Conservation (phyloP, 345 rosid genomes). For the Eutrema heterophyllum region DNA sequence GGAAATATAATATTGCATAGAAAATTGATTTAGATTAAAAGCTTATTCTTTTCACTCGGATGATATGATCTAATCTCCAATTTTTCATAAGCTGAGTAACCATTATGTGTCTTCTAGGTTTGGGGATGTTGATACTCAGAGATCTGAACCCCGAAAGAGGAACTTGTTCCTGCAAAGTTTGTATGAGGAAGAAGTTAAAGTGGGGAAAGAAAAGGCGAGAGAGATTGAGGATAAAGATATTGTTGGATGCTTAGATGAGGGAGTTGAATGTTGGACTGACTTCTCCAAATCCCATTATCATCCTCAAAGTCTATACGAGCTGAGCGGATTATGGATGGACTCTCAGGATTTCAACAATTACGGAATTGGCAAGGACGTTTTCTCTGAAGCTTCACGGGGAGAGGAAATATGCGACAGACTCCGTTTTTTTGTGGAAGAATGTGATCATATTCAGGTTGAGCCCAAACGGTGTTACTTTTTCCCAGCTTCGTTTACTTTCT, state of each 20-base stretch:
- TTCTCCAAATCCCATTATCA: constrained; percentile 87
- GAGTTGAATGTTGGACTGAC: constrained; percentile 85
- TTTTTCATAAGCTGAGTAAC: background rate
- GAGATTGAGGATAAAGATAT: constrained; percentile 66
- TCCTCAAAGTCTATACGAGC: constrained; percentile 66
- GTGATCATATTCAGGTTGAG: constrained; percentile 88
- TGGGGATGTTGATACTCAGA: constrained; percentile 57
- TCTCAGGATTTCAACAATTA: constrained; percentile 60
- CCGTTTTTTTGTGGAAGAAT: constrained; percentile 81
- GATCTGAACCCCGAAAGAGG: constrained; percentile 42
- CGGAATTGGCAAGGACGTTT: constrained; percentile 74
- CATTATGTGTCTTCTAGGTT: constrained; percentile 39
- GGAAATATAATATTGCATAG: background rate
- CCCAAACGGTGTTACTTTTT: background rate
- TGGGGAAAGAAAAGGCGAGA: constrained; percentile 27
- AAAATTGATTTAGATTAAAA: background rate
- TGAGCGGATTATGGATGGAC: constrained; percentile 66
- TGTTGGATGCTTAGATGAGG: constrained; percentile 59
- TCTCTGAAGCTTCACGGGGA: constrained; percentile 50
- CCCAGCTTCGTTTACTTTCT: background rate
- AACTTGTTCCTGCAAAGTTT: constrained; percentile 79
- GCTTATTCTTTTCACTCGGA: background rate
- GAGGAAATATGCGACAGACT: constrained; percentile 82
- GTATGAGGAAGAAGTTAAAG: constrained; percentile 49
- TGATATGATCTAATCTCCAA: background rate